Percentiles rank a stretch among this genome's conserved stretches.
Conservation (phyloP, 208 protist genomes). For the Tritrichomonas musculus region DNA sequence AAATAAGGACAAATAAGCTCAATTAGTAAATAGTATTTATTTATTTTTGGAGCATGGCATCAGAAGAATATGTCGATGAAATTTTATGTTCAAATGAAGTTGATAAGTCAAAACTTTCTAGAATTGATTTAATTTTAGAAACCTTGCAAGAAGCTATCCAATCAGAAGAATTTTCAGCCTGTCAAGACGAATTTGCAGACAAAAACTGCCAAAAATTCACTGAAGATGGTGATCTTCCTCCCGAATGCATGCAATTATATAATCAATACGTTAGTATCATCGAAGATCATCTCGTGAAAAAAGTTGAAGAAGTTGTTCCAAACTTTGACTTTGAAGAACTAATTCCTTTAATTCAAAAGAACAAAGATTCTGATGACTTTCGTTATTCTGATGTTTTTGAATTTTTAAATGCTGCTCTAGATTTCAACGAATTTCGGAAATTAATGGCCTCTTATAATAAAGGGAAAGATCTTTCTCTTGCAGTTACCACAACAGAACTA, state of each 20-base stretch:
- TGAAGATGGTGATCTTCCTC: conserved; percentile 4
- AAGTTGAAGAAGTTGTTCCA: neutral
- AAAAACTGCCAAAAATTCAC: neutral
- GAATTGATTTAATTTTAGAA: neutral
- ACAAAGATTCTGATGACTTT: neutral
- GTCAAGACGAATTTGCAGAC: neutral
- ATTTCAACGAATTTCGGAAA: neutral
- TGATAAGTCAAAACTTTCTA: neutral
- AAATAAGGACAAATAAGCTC: too few species aligned
- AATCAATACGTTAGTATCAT: neutral
- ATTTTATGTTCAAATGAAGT: too few species aligned
- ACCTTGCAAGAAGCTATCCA: neutral
- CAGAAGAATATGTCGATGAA: too few species aligned
- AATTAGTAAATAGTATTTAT: too few species aligned
- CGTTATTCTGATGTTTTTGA: neutral
- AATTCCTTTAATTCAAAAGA: neutral
- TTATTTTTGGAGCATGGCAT: too few species aligned
- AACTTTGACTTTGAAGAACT: conserved; percentile 19
- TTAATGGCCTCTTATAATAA: conserved; percentile 26
- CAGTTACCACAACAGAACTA: too few species aligned
- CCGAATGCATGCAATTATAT: neutral
- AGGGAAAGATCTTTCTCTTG: neutral
- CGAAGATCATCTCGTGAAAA: neutral
- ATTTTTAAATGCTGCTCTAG: neutral
- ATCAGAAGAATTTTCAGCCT: neutral